A percentile compares a stretch with the other conserved stretches of the same genome.
Evolutionary conservation across 2,329 filamentous ascomycete species (phyloP).

Genomic region (Talaromyces pinophilus): DNA sequence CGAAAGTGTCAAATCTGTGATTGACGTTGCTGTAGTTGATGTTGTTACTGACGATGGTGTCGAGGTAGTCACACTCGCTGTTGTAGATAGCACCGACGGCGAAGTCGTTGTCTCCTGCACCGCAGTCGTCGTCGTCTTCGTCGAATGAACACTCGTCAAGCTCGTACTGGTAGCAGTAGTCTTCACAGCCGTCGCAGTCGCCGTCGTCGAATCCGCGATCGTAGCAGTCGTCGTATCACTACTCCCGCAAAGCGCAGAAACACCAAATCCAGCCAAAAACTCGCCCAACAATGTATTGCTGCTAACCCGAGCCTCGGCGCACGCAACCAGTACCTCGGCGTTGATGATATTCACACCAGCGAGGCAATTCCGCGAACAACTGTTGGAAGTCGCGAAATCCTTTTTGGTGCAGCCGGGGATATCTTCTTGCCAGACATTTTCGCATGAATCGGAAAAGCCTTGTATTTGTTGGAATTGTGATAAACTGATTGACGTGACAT

Average conservation of each 20-base stretch:
- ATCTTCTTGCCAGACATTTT: constrained; percentile 19
- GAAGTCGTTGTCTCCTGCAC: constrained; percentile 2
- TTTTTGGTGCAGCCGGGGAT: constrained; percentile 23
- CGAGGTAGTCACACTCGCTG: not conserved
- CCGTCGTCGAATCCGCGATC: not conserved
- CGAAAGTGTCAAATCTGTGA: constrained; percentile 10
- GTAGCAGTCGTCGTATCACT: not conserved
- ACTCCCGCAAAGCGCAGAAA: constrained; percentile 20
- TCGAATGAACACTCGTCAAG: not conserved
- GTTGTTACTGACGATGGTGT: not conserved
- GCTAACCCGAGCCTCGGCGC: constrained; percentile 14
- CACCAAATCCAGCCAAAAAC: constrained; percentile 21
- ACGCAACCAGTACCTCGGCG: constrained; percentile 18
- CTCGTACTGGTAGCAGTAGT: not conserved
- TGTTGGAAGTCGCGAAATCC: constrained; percentile 16
- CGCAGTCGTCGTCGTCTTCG: not conserved
- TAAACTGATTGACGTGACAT: constrained; percentile 18
- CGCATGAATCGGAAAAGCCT: constrained; percentile 18
- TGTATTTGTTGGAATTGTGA: constrained; percentile 24
- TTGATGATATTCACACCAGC: constrained; percentile 19
- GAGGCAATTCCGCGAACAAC: constrained; percentile 21
- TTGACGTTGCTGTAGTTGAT: constrained; percentile 14
- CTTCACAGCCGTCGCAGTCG: not conserved
- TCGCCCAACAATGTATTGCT: constrained; percentile 21
- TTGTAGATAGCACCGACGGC: not conserved